Base-by-base conservation (phyloP, 352 stramenopile species). In the Phytophthora lateralis region DNA sequence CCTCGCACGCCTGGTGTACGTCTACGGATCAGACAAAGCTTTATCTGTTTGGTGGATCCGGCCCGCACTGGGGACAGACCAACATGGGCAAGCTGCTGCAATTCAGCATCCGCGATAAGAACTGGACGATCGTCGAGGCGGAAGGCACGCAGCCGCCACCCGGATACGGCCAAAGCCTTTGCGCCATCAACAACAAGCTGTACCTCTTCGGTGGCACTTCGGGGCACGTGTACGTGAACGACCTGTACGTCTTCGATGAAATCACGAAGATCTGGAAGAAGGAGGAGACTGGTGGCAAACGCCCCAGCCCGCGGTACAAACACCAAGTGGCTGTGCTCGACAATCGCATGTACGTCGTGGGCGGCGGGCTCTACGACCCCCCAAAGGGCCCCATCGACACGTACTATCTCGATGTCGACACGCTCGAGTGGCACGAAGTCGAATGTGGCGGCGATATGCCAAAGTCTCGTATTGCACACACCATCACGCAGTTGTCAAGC, bases 21-120 rank as follows among this genome's bases (percentile, higher is more conserved):
- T 92, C 85, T 2, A 80, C 76, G 14, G 85, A 94, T 58, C 69
- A 89, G 55, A 86, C 78, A 2, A 91, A 91, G 46, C 64, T 94
- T 17, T 94, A 91, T 52, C 56, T 92, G 2, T 94, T 91, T 38
- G 85, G 85, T 38, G 85, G 85, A 27, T 91, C 82, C 2, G 82
- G 85, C 0, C 85, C 85, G 26, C 85, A 92, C 60, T 94, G 85
- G 85, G 85, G 85, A 9, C 85, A 94, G 56, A 94, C 82, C 7
- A 94, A 94, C 67, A 94, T 94, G 85, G 82, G 85, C 49, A 94
- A 94, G 58, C 60, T 94, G 51, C 72, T 92, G 26, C 79, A 92
- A 50, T 94, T 90, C 63, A 82, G 69, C 45, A 89, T 94, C 61
- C 71, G 64, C 17, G 75, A 89, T 27, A 89, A 90, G 68, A 90